Conservation (phyloP, 2,329 filamentous ascomycete genomes). For the Microcyclosporella mali region DNA sequence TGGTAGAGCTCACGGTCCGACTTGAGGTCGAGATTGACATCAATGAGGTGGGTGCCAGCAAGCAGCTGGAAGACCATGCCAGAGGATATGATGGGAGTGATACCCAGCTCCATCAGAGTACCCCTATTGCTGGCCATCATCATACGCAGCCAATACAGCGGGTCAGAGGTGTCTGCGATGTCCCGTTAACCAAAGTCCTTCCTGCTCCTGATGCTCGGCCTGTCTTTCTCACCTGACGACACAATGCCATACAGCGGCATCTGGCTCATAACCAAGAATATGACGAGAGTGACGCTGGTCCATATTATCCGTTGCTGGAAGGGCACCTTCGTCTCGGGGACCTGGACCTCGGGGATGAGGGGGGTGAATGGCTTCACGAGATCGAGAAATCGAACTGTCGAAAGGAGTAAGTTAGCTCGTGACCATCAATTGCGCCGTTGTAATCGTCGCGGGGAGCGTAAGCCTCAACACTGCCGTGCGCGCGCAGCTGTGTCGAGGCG, state of each 20-base stretch:
- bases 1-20: conserved; percentile 99
- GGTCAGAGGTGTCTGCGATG: conserved; percentile 69
- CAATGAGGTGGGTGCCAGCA: conserved; percentile 97
- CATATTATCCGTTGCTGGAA: conserved; percentile 76
- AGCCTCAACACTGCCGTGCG: no score
- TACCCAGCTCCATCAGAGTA: conserved; percentile 39
- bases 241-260: conserved; percentile 98
- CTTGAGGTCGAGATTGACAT: conserved; percentile 99
- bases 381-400: conserved; percentile 93
- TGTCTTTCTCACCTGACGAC: conserved; percentile 56
- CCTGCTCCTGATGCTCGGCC: conserved; percentile 8
- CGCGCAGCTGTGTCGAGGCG: background rate
- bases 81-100: conserved; percentile 98
- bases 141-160: conserved; percentile 99
- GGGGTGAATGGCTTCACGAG: conserved; percentile 99
- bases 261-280: conserved; percentile 99
- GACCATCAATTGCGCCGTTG: background rate
- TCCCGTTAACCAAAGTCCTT: conserved; percentile 7
- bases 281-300: conserved; percentile 68
- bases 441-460: background rate
- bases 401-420: conserved; percentile 5
- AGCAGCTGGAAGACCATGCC: conserved; percentile 99
- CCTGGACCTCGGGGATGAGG: conserved; percentile 97
- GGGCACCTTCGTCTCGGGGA: conserved; percentile 95
- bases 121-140: conserved; percentile 92